Percentiles rank a stretch among this genome's conserved stretches.
These are phyloP conservation scores for Botryobasidium botryosum DNA, from an alignment of 768 basidiomycete species.

Conservation along the genomic window DNA sequence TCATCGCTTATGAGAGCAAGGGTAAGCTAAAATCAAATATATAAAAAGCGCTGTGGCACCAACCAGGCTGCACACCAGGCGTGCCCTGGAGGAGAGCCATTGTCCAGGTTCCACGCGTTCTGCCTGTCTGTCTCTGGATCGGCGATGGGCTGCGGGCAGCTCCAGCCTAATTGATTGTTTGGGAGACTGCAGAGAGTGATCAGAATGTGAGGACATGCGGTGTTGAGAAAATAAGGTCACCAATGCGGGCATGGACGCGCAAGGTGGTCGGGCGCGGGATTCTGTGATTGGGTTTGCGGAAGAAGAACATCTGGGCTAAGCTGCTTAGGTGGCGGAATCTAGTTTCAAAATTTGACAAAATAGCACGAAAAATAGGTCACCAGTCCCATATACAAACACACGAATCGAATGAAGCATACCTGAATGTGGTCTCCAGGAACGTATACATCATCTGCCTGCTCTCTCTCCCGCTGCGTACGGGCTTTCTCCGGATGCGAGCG, in stretches of 20 bases:
- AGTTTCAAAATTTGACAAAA: too few species aligned
- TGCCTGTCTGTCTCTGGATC: slow-evolving; percentile 55
- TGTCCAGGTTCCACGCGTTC: slow-evolving; percentile 59
- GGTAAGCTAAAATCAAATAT: background rate
- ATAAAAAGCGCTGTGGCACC: slow-evolving; percentile 11
- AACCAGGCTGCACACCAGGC: slow-evolving; percentile 71
- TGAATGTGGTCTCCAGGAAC: slow-evolving; percentile 37
- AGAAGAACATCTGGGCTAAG: slow-evolving; percentile 45
- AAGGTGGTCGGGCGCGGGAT: slow-evolving; percentile 33
- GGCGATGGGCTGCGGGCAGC: slow-evolving; percentile 61
- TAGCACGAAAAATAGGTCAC: too few species aligned
- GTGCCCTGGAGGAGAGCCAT: slow-evolving; percentile 66
- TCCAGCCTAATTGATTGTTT: slow-evolving; percentile 61
- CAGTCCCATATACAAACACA: too few species aligned
- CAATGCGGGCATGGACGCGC: slow-evolving; percentile 74
- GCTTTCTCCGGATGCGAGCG: slow-evolving; percentile 52
- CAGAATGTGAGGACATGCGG: background rate
- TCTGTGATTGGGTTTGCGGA: slow-evolving; percentile 58
- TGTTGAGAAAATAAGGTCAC: background rate
- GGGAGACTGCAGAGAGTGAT: slow-evolving; percentile 16
- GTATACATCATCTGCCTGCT: slow-evolving; percentile 74
- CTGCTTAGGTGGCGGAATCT: slow-evolving; percentile 26
- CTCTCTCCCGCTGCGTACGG: slow-evolving; percentile 50
- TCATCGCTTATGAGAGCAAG: slow-evolving; percentile 38
- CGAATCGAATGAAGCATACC: slow-evolving; percentile 28